A percentile compares a stretch with the other conserved stretches of the same genome.
Conservation (phyloP, 805 yeast species). For the Monosporozyma siamensis region DNA sequence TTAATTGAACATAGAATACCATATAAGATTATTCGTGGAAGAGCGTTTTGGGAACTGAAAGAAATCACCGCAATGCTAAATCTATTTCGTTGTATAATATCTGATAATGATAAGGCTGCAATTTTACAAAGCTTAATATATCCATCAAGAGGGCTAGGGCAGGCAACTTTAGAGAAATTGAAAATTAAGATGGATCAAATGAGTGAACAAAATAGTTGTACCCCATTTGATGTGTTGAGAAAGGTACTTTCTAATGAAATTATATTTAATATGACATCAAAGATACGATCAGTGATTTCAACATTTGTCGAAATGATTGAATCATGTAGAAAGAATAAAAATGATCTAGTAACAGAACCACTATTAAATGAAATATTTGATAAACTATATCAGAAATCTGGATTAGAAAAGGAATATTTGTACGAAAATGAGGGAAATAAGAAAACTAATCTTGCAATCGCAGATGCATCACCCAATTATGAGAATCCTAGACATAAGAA, state of each 20-base stretch:
- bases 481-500: constrained; percentile 26
- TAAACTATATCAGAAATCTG: constrained; percentile 24
- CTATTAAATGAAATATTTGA: constrained; percentile 19
- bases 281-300: constrained; percentile 14
- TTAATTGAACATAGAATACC: constrained; percentile 50
- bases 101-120: constrained; percentile 53
- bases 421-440: constrained; percentile 21
- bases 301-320: constrained; percentile 21
- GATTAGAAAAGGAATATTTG: constrained; percentile 22
- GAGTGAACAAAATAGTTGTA: background rate
- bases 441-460: constrained; percentile 14
- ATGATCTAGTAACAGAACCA: constrained; percentile 2
- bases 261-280: constrained; percentile 13
- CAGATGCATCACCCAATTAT: constrained; percentile 12
- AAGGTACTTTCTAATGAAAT: constrained; percentile 7
- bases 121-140: constrained; percentile 45
- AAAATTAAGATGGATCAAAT: constrained; percentile 11
- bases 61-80: constrained; percentile 59
- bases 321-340: constrained; percentile 11
- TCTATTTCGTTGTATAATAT: constrained; percentile 52
- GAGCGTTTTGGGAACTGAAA: constrained; percentile 68
- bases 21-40: constrained; percentile 60
- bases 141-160: constrained; percentile 66
- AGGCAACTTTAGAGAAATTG: constrained; percentile 34
- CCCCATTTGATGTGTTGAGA: constrained; percentile 13